Evolutionary conservation across 2,329 filamentous ascomycete genomes (phyloP).

Genomic region (Cordyceps cateniannulata): DNA sequence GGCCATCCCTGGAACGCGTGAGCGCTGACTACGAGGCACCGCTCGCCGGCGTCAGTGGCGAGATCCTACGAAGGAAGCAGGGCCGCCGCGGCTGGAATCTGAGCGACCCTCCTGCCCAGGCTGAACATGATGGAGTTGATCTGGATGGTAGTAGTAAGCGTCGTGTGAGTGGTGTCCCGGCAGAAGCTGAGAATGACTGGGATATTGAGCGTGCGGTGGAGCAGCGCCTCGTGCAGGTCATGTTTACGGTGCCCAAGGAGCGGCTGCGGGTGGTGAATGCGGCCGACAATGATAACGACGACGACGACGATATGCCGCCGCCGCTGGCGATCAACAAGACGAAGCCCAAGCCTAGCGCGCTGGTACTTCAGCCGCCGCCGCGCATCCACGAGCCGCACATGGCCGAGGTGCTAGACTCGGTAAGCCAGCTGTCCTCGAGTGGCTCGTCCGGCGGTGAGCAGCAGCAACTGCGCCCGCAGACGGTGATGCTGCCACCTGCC

Average conservation of each 20-base stretch:
- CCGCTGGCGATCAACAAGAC: not conserved
- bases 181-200: constrained; percentile 59
- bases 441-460: not conserved
- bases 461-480: not conserved
- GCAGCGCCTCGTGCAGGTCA: constrained; percentile 67
- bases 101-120: constrained; percentile 16
- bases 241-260: constrained; percentile 91
- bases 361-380: constrained; percentile 1
- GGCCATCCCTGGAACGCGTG: constrained; percentile 27
- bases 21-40: constrained; percentile 38
- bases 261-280: constrained; percentile 84
- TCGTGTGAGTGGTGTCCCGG: constrained; percentile 22
- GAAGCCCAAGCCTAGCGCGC: constrained; percentile 1
- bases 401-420: constrained; percentile 37
- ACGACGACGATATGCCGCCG: constrained; percentile 15
- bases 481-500: not conserved
- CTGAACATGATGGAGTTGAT: not conserved
- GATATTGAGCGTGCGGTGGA: constrained; percentile 70
- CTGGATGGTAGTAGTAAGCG: constrained; percentile 12
- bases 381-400: constrained; percentile 20
- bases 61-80: constrained; percentile 48
- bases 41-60: constrained; percentile 37
- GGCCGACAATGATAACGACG: constrained; percentile 36
- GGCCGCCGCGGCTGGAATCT: constrained; percentile 49
- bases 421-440: constrained; percentile 16